phyloP scores from a whole-genome alignment of 164 flowering plant genomes.

The Stephania cephalantha region DNA sequence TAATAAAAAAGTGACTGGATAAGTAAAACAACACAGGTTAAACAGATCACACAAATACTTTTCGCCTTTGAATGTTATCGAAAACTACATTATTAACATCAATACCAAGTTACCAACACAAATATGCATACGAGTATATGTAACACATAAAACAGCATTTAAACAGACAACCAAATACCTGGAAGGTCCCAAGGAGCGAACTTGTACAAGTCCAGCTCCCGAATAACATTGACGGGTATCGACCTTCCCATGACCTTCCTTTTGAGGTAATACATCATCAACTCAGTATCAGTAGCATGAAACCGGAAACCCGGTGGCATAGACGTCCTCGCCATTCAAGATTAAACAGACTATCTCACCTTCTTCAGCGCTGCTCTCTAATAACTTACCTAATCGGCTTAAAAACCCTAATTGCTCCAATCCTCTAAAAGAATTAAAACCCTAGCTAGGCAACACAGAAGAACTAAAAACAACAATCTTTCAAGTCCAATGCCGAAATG shows the following conservation, averaged over 20 bases:
- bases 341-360: background rate
- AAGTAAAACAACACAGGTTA: background rate
- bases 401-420: background rate
- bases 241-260: slow-evolving; percentile 54
- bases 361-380: background rate
- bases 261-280: slow-evolving; percentile 59
- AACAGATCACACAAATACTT: background rate
- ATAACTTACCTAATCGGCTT: background rate
- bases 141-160: too few relatives aligned
- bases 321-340: slow-evolving; percentile 28
- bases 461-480: slow-evolving; percentile 6
- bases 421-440: background rate
- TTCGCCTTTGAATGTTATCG: background rate
- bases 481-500: slow-evolving; percentile 76
- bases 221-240: slow-evolving; percentile 32
- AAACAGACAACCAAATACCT: slow-evolving; percentile 31
- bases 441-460: background rate
- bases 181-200: slow-evolving; percentile 81
- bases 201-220: slow-evolving; percentile 66
- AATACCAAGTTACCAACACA: background rate
- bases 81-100: background rate
- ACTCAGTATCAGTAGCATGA: slow-evolving; percentile 79
- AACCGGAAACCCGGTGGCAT: slow-evolving; percentile 86
- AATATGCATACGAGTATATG: background rate
- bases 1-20: background rate